Conservation (phyloP, 2,329 filamentous ascomycete genomes). For the Ophiostoma fasciatum region DNA sequence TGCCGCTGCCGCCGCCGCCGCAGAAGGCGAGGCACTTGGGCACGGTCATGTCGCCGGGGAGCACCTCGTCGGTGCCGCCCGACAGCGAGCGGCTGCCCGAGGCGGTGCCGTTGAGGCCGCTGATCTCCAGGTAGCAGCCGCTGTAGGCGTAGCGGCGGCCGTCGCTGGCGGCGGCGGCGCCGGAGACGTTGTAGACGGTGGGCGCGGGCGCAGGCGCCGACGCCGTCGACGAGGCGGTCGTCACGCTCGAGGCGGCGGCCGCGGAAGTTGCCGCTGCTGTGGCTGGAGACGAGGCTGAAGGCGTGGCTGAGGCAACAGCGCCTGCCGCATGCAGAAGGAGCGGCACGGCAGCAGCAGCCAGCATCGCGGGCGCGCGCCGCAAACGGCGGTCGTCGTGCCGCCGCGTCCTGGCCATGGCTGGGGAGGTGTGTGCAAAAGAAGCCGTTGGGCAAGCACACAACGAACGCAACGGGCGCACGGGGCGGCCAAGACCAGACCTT, state of each 20-base stretch:
- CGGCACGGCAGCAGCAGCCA: no score
- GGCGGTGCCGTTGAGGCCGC: slow-evolving; percentile 25
- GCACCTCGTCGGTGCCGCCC: slow-evolving; percentile 25
- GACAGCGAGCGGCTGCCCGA: slow-evolving; percentile 27
- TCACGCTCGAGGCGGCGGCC: neutral
- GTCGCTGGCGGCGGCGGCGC: slow-evolving; percentile 38
- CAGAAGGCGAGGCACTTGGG: slow-evolving; percentile 37
- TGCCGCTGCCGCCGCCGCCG: slow-evolving; percentile 16
- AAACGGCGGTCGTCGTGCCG: slow-evolving; percentile 1
- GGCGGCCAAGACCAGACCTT: no score
- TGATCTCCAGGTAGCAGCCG: slow-evolving; percentile 47
- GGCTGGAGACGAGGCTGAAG: slow-evolving; percentile 1
- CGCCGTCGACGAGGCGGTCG: neutral
- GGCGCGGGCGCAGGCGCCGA: slow-evolving; percentile 8
- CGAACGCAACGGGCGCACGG: no score
- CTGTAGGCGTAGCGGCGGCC: slow-evolving; percentile 37
- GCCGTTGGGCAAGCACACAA: no score
- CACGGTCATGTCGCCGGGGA: slow-evolving; percentile 34
- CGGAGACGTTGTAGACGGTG: slow-evolving; percentile 20
- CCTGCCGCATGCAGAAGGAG: neutral
- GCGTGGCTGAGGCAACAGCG: neutral
- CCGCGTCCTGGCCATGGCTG: slow-evolving; percentile 3
- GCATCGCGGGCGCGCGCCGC: no score
- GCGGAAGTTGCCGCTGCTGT: neutral
- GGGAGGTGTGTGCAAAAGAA: no score